Conservation (phyloP, 2,329 filamentous ascomycete species). For the Colletotrichum godetiae region DNA sequence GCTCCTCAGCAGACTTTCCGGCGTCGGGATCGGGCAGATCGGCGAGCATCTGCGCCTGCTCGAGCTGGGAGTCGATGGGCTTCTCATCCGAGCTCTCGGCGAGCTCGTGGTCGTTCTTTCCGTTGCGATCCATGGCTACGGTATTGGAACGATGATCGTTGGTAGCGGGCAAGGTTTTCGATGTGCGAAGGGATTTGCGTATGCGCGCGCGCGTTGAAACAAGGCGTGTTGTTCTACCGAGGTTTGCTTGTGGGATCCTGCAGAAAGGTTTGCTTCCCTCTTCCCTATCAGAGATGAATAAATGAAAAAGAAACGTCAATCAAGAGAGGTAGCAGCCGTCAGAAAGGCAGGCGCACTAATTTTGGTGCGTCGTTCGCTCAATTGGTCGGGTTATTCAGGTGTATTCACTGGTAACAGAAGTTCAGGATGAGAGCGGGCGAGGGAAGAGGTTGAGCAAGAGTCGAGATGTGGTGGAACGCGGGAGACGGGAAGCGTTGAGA, state of each 20-base stretch:
- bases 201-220: background rate
- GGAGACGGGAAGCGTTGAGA: background rate
- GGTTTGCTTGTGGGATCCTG: background rate
- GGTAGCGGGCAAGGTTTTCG: background rate
- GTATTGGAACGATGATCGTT: background rate
- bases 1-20: conserved; percentile 72
- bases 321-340: background rate
- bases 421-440: background rate
- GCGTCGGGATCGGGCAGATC: conserved; percentile 62
- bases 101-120: conserved; percentile 32
- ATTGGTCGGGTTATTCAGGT: background rate
- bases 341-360: background rate
- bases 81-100: conserved; percentile 33
- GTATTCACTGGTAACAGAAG: background rate
- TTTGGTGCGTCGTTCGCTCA: background rate
- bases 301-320: background rate
- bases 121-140: conserved; percentile 28
- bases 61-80: conserved; percentile 36
- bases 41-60: conserved; percentile 43
- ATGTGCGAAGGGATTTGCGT: background rate
- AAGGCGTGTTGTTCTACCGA: background rate
- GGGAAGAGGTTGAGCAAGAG: background rate
- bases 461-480: conserved; percentile 24
- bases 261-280: background rate
- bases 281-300: background rate